phyloP scores from a whole-genome alignment of 192 early-diverging fungal species.

The Coemansia sp. region DNA sequence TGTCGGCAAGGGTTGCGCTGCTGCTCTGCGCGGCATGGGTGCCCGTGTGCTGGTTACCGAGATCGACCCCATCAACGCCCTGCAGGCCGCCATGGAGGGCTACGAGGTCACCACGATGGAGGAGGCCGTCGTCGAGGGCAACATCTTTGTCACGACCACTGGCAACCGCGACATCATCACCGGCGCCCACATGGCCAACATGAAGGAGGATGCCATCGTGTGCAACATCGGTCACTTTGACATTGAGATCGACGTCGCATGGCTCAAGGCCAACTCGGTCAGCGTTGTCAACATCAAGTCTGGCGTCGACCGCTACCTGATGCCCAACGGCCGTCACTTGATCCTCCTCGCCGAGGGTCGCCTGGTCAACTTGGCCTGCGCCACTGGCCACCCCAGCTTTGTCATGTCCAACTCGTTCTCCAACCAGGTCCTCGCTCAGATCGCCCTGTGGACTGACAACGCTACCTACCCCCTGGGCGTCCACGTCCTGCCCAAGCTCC shows the following conservation, averaged over 20 bases:
- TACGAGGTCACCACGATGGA: slow-evolving; percentile 99
- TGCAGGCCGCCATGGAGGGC: slow-evolving; percentile 99
- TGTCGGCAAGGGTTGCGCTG: slow-evolving; percentile 99
- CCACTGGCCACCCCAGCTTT: slow-evolving; percentile 97
- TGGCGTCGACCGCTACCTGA: slow-evolving; percentile 95
- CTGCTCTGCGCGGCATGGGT: slow-evolving; percentile 96
- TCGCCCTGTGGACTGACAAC: slow-evolving; percentile 95
- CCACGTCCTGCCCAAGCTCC: slow-evolving; percentile 98
- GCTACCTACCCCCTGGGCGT: slow-evolving; percentile 89
- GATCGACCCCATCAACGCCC: slow-evolving; percentile 99
- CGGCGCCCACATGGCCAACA: slow-evolving; percentile 85
- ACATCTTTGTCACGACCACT: slow-evolving; percentile 99
- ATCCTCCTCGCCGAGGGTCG: slow-evolving; percentile 98
- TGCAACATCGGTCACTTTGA: slow-evolving; percentile 99
- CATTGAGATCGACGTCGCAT: slow-evolving; percentile 97
- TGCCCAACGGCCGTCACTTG: slow-evolving; percentile 89
- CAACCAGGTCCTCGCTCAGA: slow-evolving; percentile 98
- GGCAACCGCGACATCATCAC: slow-evolving; percentile 98
- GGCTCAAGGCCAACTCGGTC: slow-evolving; percentile 93
- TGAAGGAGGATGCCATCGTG: slow-evolving; percentile 99
- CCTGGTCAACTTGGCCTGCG: slow-evolving; percentile 99
- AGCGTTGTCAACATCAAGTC: slow-evolving; percentile 95
- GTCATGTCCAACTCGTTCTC: slow-evolving; percentile 99
- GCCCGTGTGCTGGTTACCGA: slow-evolving; percentile 97
- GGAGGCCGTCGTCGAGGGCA: slow-evolving; percentile 83